Base-by-base conservation (phyloP, 768 basidiomycete species). In the Rhizopogon vesiculosus region DNA sequence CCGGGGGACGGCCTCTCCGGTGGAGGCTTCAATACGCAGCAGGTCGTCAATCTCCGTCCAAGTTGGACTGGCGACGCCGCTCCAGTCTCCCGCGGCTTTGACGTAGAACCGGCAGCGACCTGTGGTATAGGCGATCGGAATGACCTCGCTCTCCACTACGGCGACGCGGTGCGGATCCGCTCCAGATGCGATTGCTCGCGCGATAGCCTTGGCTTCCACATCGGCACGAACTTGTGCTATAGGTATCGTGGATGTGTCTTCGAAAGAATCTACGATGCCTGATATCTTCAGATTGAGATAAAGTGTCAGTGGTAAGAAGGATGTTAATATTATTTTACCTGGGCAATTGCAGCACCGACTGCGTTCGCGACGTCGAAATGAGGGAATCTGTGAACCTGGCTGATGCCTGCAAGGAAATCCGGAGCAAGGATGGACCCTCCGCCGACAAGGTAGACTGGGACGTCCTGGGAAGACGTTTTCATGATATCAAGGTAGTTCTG, bases 351-450 rank as follows among this genome's bases (percentile, higher is more conserved):
- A 15, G 81, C 81, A 4, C 84, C 84, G 2, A 85, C 79, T 7
- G 85, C 84, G 53, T 86, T 84, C 9, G 85, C 84, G 39, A 84
- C 81, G 46, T 78, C 77, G 58, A 74, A 76, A 65, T 74, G 76
- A 0, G 78, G 78, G 29, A 78, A 79, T 13, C 76, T 71, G 53
- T 80, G 72, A 16, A 84, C 74, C 51, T 72, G 73, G 50, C 73
- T 75, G 4, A 85, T 78, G 8, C 86, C 86, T 33, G 65, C 69
- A 0, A 87, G 73, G 9, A 67, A 50, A 8, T 74, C 67, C 0
- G 86, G 84, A 9, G 79, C 74, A 35, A 87, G 72, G 60, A 86
- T 80, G 0, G 82, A 79, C 5, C 86, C 85, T 15, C 86, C 86
- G 22, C 86, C 86, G 39, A 86, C 86, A 1, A 87, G 75, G 29